Base-by-base conservation (phyloP, 208 protist species). In the Vickermania ingenoplastis region DNA sequence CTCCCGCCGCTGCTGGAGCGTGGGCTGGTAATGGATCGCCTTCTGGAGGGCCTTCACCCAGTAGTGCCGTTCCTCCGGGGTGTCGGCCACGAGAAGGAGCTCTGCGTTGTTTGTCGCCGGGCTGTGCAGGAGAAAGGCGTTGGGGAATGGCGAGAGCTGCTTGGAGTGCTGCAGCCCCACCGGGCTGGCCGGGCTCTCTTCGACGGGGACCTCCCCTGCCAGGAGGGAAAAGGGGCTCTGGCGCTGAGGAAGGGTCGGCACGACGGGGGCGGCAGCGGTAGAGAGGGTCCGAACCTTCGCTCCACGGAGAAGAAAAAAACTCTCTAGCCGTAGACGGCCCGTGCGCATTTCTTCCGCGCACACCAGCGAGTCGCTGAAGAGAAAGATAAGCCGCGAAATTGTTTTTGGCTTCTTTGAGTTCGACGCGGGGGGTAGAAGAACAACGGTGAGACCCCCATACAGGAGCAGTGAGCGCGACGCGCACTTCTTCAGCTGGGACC, bases 301-400 rank as follows among this genome's bases (percentile, higher is more conserved):
- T 7, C 17, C 17, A 17, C 36, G 36, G 7, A 95, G 71, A 14
- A 77, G 67, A 30, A 91, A 77, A 7, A 74, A 73, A n/a, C 74
- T 81, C n/a, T 81, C 70, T 48, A 89, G 70, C 2, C 73, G 75
- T 61, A 92, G 67, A 0, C 78, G 73, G 4, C 80, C 79, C 56
- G 67, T 82, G 53, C 64, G 64, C 36, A 77, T 61, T 63, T 92
- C 88, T 61, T 92, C 82, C n/a, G 69, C 81, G 61, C 89, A 92
- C 63, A 81, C 89, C 31, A 90, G 56, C 61, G 67, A 84, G 66
- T 92, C 83, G 57, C 62, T 86, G 71, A 95, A 95, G 53, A 92
- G 64, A 58, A 95, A 86, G 57, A 84, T 50, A 0, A 95, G 69
- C 2, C 83, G 77, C 50, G 36, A 45, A 17, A 45, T 45, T 17